phyloP scores from a whole-genome alignment of 352 stramenopile genomes.

The Phytophthora cajani region DNA sequence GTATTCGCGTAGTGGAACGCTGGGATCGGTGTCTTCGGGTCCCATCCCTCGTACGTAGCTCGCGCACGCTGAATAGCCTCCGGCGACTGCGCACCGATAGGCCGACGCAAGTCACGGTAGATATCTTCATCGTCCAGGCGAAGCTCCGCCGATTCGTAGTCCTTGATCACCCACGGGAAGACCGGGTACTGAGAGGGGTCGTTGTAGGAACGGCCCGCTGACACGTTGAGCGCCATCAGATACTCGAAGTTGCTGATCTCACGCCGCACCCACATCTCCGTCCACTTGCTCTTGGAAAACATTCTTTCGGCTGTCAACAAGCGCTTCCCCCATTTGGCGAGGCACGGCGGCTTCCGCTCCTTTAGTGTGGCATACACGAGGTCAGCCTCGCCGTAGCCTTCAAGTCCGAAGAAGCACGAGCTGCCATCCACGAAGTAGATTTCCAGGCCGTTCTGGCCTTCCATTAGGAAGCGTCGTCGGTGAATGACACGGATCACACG shows the following conservation, averaged over 20 bases:
- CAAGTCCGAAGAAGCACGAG: constrained; percentile 79
- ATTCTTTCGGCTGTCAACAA: constrained; percentile 74
- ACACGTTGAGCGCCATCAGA: constrained; percentile 95
- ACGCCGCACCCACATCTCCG: constrained; percentile 85
- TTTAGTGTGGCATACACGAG: constrained; percentile 80
- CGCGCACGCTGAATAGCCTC: constrained; percentile 52
- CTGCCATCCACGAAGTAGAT: constrained; percentile 89
- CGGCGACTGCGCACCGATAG: constrained; percentile 93
- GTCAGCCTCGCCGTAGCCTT: constrained; percentile 71
- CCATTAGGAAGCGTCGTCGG: constrained; percentile 75
- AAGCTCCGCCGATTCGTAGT: constrained; percentile 95
- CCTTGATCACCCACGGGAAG: constrained; percentile 98
- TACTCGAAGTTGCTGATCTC: constrained; percentile 97
- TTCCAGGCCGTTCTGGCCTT: constrained; percentile 76
- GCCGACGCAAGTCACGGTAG: constrained; percentile 97
- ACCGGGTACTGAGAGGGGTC: constrained; percentile 98
- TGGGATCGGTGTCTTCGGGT: constrained; percentile 61
- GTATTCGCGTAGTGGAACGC: constrained; percentile 77
- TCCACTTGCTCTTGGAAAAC: constrained; percentile 87
- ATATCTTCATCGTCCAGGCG: constrained; percentile 93
- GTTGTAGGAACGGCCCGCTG: constrained; percentile 96
- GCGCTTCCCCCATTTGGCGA: constrained; percentile 81
- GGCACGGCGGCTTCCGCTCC: constrained; percentile 82
- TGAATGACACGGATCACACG: constrained; percentile 85
- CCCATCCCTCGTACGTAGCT: constrained; percentile 51